Evolutionary conservation across 1,284 basidiomycete genomes (phyloP), one percentile per base, ranked within the genome.

Genomic region (Marasmius oreades): DNA sequence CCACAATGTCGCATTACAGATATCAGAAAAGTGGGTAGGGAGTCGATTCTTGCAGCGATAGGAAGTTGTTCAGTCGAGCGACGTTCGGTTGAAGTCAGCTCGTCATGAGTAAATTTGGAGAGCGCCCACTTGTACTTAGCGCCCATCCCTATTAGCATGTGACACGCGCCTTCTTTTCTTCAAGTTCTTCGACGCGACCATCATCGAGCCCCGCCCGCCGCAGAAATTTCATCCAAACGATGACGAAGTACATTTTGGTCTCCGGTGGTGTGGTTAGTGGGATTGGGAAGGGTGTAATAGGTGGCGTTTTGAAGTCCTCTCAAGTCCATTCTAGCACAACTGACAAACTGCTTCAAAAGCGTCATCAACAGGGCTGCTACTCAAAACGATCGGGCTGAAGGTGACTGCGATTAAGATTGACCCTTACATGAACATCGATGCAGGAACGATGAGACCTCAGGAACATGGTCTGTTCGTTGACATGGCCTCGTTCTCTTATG

Each of bases 371-470:
- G 96, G 96, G 61, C 80, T 99, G 52, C 82, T 99, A 54, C 82
- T 99, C 71, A 98, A 98, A 79, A 98, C 93, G 50, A 86, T 90
- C 33, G 96, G 96, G 46, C 80, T 97, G 62, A 96, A 95, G 73
- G 96, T 98, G 67, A 99, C 97, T 1, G 92, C 97, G 24, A 98
- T 99, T 81, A 99, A 99, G 78, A 98, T 99, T 66, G 96, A 99
- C 73, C 96, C 96, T 22, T 99, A 99, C 71, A 98, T 99, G 95
- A 99, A 99, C 78, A 98, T 99, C 67, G 96, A 99, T 82, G 97
- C 96, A 36, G 97, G 97, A 44, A 98, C 96, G 31, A 99, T 99
- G 96, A 85, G 94, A 43, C 97, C 96, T 12, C 97, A 95, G 34
- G 96, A 99, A 74, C 96, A 99, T 71, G 97, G 95, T 91, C 70